Conservation (phyloP, 352 stramenopile genomes). For the Pythium guiyangense region DNA sequence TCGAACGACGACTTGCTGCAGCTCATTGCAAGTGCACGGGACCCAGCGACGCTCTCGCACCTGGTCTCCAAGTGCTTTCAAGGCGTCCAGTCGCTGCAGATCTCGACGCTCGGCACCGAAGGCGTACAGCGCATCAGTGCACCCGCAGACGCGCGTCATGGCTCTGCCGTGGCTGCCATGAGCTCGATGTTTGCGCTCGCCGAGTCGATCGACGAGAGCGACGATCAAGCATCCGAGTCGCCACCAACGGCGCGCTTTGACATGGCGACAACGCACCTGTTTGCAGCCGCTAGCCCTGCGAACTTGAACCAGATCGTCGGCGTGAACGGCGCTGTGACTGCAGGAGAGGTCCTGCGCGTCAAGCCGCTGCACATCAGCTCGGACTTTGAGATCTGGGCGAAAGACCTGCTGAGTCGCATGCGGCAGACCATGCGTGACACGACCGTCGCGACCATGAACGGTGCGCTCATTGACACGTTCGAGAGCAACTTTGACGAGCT, state of each 20-base stretch:
- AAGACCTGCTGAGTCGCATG: conserved; percentile 45
- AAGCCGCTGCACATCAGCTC: conserved; percentile 34
- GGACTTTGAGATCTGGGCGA: conserved; percentile 63
- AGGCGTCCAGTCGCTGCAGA: conserved; percentile 29
- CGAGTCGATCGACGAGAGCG: conserved; percentile 11
- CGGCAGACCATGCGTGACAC: conserved; percentile 30
- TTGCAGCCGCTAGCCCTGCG: background rate
- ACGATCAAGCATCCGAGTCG: background rate
- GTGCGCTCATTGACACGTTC: conserved; percentile 31
- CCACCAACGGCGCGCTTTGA: too few species aligned
- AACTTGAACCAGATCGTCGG: conserved; percentile 34
- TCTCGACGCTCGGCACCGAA: conserved; percentile 12
- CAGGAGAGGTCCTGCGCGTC: conserved; percentile 31
- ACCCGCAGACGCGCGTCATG: background rate
- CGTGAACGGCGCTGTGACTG: conserved; percentile 21
- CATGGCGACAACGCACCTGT: too few species aligned
- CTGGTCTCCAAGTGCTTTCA: conserved; percentile 52
- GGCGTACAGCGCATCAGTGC: background rate
- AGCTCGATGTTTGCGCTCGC: conserved; percentile 5
- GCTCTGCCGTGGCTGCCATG: background rate
- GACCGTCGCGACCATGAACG: conserved; percentile 23
- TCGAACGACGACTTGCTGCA: conserved; percentile 60
- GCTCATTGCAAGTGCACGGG: conserved; percentile 40
- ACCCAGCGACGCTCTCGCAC: conserved; percentile 24
- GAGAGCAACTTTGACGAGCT: conserved; percentile 44